phyloP scores from a whole-genome alignment of 805 yeast genomes.

The Ogataea ramenticola region DNA sequence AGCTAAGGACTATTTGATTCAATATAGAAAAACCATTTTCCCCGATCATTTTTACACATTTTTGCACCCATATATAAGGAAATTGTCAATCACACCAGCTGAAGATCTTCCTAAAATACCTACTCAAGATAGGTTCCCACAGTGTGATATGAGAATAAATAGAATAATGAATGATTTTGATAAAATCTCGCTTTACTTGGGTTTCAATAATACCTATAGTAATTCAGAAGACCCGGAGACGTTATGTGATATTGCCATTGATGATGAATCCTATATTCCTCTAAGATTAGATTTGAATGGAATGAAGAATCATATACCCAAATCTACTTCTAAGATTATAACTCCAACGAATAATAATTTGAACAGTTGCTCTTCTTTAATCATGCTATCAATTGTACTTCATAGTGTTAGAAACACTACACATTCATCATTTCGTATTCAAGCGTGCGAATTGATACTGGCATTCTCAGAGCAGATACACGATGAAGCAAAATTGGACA shows the following conservation, averaged over 20 bases:
- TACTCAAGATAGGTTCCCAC: slow-evolving; percentile 24
- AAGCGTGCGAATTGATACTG: slow-evolving; percentile 69
- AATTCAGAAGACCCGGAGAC: no score
- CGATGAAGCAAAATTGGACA: slow-evolving; percentile 81
- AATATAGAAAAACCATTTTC: slow-evolving; percentile 45
- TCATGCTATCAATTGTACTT: slow-evolving; percentile 50
- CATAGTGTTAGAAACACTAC: slow-evolving; percentile 56
- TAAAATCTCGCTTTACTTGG: slow-evolving; percentile 34
- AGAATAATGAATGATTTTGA: slow-evolving; percentile 55
- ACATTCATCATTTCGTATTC: slow-evolving; percentile 50
- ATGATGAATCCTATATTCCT: slow-evolving; percentile 25
- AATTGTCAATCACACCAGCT: slow-evolving; percentile 19
- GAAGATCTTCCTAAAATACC: slow-evolving; percentile 1
- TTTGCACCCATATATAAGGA: slow-evolving; percentile 58
- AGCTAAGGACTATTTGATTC: slow-evolving; percentile 45
- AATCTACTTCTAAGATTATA: slow-evolving; percentile 25
- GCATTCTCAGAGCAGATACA: slow-evolving; percentile 68
- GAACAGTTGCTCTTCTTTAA: slow-evolving; percentile 43
- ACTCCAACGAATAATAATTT: slow-evolving; percentile 7
- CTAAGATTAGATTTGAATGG: slow-evolving; percentile 45
- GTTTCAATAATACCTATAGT: slow-evolving; percentile 23
- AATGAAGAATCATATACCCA: slow-evolving; percentile 38
- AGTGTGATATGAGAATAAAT: slow-evolving; percentile 51
- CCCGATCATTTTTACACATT: slow-evolving; percentile 65
- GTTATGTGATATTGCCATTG: no score